Evolutionary conservation across 306 rosid species (phyloP), one percentile per base, ranked within the genome.

Genomic region (Oemleria cerasiformis): DNA sequence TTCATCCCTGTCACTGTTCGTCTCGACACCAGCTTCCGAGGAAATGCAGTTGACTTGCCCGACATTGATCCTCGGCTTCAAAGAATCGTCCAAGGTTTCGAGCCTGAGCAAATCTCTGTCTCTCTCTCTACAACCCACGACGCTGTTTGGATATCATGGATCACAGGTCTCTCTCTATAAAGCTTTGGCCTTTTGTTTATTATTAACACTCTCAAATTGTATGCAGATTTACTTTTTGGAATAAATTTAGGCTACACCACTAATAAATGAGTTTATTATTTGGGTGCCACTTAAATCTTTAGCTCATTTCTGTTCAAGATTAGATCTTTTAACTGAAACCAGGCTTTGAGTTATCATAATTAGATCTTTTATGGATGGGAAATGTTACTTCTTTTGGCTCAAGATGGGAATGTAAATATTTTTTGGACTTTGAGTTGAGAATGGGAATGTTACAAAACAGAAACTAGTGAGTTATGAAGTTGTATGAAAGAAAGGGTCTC

Each of bases 71-170:
- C 89, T 42, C 79, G 84, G 11, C 77, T 93, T 74, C 90, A 79
- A 44, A 87, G 87, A 77, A 74, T 50, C 11, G 92, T 84, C 36
- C 14, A 77, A 44, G 89, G 77, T 8, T 87, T 83, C 73, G 72
- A 79, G 59, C 96, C 97, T 3, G 94, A 90, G 55, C 98, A 93
- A 80, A 84, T 93, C 80, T 90, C 97, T 54, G 64, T 93, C 8
- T 88, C 97, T 21, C 98, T 93, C 71, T 91, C 97, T 73, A 9
- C 75, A 13, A 65, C 83, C 59, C 64, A 84, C 23, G 81, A 75
- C 73, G 88, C 96, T 66, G 85, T 87, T 50, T 93, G 92, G 92
- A 76, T 93, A 62, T 93, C 98, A 70, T 93, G 98, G 98, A 87
- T 93, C 6, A 88, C 97, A 70, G 97, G 97, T 90, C 41, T 78